Percentiles rank a stretch among this genome's conserved stretches.
phyloP scores from a whole-genome alignment of 1,284 basidiomycete genomes.

The Austroboletus sp. region DNA sequence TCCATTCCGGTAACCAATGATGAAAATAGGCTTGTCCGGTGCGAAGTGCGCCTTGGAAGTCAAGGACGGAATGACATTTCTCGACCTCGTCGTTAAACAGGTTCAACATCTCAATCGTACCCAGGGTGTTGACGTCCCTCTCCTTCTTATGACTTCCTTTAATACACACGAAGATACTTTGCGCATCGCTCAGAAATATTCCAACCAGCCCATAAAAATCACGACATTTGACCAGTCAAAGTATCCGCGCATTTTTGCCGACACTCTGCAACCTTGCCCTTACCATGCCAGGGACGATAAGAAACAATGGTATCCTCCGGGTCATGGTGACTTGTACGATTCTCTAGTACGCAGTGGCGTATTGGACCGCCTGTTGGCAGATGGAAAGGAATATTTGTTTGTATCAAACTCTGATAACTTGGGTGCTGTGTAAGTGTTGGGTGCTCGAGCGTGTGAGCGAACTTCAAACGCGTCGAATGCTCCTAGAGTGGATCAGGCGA shows the following conservation, averaged over 20 bases:
- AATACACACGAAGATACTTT: conserved; percentile 96
- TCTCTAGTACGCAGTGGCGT: conserved; percentile 92
- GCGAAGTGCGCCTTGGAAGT: conserved; percentile 88
- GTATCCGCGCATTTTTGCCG: conserved; percentile 96
- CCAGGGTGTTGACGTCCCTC: conserved; percentile 77
- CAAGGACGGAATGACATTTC: conserved; percentile 95
- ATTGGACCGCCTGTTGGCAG: conserved; percentile 87
- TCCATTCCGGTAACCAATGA: neutral
- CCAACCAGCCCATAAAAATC: conserved; percentile 93
- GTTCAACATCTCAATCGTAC: conserved; percentile 80
- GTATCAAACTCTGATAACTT: conserved; percentile 99
- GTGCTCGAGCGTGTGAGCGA: conserved; percentile 18
- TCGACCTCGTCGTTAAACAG: conserved; percentile 92
- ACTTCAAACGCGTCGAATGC: conserved; percentile 7
- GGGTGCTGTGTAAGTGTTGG: conserved; percentile 80
- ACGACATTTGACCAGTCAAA: conserved; percentile 97
- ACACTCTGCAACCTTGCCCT: conserved; percentile 86
- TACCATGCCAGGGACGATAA: conserved; percentile 86
- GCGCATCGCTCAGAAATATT: conserved; percentile 99
- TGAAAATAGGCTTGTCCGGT: conserved; percentile 73
- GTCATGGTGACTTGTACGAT: conserved; percentile 96
- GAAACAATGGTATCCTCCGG: conserved; percentile 97
- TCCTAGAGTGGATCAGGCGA: conserved; percentile 68
- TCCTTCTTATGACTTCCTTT: conserved; percentile 98
- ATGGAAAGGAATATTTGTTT: conserved; percentile 98